A percentile compares a stretch with the other conserved stretches of the same genome.
Evolutionary conservation across 192 early-diverging fungal genomes (phyloP).

Genomic region (Podila minutissima): DNA sequence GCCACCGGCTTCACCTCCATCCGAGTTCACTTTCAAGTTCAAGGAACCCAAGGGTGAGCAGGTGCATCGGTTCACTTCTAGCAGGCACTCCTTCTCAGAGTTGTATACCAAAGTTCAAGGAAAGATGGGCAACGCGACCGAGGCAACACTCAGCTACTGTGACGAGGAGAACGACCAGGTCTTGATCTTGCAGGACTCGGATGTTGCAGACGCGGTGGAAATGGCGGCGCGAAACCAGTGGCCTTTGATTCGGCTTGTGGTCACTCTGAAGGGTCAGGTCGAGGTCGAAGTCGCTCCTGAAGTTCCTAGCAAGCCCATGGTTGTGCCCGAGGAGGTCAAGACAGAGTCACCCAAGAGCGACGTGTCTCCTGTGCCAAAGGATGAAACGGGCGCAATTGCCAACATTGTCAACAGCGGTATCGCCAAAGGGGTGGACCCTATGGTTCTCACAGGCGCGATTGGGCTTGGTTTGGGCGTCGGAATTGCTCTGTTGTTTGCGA

Average conservation of each 20-base stretch:
- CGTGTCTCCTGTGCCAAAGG: neutral
- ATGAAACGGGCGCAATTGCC: neutral
- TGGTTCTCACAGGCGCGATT: slow-evolving; percentile 7
- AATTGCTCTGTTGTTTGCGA: slow-evolving; percentile 13
- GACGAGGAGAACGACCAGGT: slow-evolving; percentile 91
- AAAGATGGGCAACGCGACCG: slow-evolving; percentile 56
- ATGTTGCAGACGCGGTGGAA: slow-evolving; percentile 80
- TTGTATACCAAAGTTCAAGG: slow-evolving; percentile 55
- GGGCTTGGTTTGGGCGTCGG: slow-evolving; percentile 24
- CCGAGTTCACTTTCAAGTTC: slow-evolving; percentile 66
- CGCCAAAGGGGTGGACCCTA: slow-evolving; percentile 3
- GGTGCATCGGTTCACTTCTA: slow-evolving; percentile 68
- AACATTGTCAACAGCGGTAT: neutral
- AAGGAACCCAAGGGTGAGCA: slow-evolving; percentile 63
- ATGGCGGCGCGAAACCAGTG: slow-evolving; percentile 62
- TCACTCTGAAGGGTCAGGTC: neutral
- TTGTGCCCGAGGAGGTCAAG: neutral
- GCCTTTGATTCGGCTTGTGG: slow-evolving; percentile 16
- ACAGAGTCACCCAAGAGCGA: slow-evolving; percentile 1
- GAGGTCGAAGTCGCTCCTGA: too few relatives aligned
- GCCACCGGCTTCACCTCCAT: slow-evolving; percentile 1
- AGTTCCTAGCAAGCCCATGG: neutral
- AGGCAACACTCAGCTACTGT: slow-evolving; percentile 62
- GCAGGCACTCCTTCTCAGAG: slow-evolving; percentile 39
- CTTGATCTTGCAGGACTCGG: slow-evolving; percentile 70